These are phyloP conservation scores for Candida hungchunana DNA, from an alignment of 805 yeast genomes.

Conservation along the genomic window DNA sequence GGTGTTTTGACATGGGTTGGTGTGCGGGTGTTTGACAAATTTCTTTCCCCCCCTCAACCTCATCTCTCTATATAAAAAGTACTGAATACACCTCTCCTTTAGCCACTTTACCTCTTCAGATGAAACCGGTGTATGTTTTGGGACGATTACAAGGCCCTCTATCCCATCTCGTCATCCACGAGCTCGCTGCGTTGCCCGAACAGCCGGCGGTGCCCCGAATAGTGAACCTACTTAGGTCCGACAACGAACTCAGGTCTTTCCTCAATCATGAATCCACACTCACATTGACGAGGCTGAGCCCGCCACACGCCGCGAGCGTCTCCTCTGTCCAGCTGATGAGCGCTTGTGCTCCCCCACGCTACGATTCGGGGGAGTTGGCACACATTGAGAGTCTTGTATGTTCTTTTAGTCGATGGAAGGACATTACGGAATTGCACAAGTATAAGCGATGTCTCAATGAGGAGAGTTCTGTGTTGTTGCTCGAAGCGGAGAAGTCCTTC, in stretches of 20 bases:
- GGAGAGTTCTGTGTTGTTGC: conserved; percentile 52
- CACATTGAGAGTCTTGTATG: conserved; percentile 19
- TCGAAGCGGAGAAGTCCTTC: conserved; percentile 70
- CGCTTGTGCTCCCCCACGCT: conserved; percentile 24
- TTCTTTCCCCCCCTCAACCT: no score
- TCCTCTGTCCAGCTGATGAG: conserved; percentile 23
- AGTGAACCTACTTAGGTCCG: conserved; percentile 39
- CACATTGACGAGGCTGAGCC: no score
- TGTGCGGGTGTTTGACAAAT: no score
- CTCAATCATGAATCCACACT: conserved; percentile 36
- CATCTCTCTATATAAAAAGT: no score
- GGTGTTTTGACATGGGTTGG: no score
- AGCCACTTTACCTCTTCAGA: no score
- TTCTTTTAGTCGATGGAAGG: conserved; percentile 15
- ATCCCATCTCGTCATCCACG: conserved; percentile 35
- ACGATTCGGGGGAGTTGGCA: conserved; percentile 20
- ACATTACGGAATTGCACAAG: conserved; percentile 13
- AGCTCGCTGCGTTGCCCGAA: conserved; percentile 35
- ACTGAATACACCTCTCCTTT: no score
- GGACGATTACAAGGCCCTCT: conserved; percentile 39
- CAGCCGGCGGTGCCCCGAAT: conserved; percentile 36
- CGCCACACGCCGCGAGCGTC: no score
- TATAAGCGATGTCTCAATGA: conserved; percentile 27
- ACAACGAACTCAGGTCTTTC: conserved; percentile 39
- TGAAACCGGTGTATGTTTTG: conserved; percentile 32